Evolutionary conservation across 2,329 filamentous ascomycete species (phyloP).

Genomic region (Pseudocercospora pini-densiflorae): DNA sequence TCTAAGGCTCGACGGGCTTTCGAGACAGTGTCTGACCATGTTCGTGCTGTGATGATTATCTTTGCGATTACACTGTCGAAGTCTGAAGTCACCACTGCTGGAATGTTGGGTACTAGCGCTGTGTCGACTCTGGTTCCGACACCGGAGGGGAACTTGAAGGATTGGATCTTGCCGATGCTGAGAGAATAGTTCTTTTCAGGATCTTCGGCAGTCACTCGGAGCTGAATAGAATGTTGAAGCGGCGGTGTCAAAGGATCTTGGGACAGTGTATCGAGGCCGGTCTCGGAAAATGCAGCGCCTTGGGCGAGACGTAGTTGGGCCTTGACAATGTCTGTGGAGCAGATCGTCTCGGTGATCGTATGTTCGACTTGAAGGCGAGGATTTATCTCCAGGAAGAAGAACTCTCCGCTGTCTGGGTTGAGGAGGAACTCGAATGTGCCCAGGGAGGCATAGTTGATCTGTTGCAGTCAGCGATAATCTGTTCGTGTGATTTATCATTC

Average conservation of each 20-base stretch:
- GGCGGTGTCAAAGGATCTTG: constrained; percentile 46
- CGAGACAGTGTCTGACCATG: constrained; percentile 56
- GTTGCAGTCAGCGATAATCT: constrained; percentile 5
- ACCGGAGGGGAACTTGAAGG: constrained; percentile 60
- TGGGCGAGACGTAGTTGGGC: constrained; percentile 60
- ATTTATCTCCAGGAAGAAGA: constrained; percentile 66
- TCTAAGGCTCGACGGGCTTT: constrained; percentile 61
- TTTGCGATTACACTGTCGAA: constrained; percentile 66
- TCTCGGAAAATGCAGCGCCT: constrained; percentile 47
- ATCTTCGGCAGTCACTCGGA: constrained; percentile 63
- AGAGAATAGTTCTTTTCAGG: constrained; percentile 58
- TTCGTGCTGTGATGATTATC: constrained; percentile 60
- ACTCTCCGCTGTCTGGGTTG: constrained; percentile 53
- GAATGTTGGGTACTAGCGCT: constrained; percentile 51
- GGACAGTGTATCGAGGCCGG: constrained; percentile 31
- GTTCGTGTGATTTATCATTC: neutral
- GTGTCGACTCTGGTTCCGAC: constrained; percentile 64
- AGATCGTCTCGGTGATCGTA: constrained; percentile 63
- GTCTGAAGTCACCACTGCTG: constrained; percentile 56
- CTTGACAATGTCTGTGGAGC: constrained; percentile 59
- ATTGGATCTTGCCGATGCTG: constrained; percentile 63
- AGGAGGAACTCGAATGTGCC: constrained; percentile 70
- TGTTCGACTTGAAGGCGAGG: constrained; percentile 66
- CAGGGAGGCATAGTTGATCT: constrained; percentile 61
- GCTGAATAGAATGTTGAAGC: constrained; percentile 56